A percentile compares a stretch with the other conserved stretches of the same genome.
Conservation (phyloP, 352 stramenopile species). For the Globisporangium cylindrosporum region DNA sequence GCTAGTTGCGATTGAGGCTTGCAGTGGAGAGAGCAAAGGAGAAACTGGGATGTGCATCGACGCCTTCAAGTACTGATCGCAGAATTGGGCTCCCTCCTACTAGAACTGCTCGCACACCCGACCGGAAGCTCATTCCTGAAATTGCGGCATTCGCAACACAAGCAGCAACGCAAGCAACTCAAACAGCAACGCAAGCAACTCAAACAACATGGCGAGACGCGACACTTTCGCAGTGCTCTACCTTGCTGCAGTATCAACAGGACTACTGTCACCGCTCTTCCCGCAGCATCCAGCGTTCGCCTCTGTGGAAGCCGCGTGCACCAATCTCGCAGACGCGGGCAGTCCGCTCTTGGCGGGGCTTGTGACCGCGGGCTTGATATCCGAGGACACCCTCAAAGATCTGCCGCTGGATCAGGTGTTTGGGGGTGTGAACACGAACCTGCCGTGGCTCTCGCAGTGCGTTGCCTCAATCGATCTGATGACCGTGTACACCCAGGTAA, state of each 20-base stretch:
- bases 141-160: background rate
- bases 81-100: background rate
- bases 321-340: conserved; percentile 19
- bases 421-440: conserved; percentile 19
- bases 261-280: background rate
- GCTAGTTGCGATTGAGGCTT: background rate
- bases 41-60: background rate
- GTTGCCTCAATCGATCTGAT: conserved; percentile 31
- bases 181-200: too few species aligned
- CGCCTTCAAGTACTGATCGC: background rate
- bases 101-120: background rate
- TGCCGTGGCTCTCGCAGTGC: conserved; percentile 44
- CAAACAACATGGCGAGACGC: background rate
- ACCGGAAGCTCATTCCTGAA: background rate
- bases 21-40: background rate
- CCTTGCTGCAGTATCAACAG: background rate
- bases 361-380: background rate
- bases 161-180: background rate
- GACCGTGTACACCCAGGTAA: conserved; percentile 18
- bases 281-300: background rate
- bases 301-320: conserved; percentile 12
- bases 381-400: background rate
- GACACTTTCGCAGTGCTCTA: background rate
- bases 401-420: conserved; percentile 23
- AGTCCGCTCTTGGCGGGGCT: conserved; percentile 18